A percentile compares a stretch with the other conserved stretches of the same genome.
phyloP scores from a whole-genome alignment of 306 rosid species.

The Cucurbita argyrosperma region DNA sequence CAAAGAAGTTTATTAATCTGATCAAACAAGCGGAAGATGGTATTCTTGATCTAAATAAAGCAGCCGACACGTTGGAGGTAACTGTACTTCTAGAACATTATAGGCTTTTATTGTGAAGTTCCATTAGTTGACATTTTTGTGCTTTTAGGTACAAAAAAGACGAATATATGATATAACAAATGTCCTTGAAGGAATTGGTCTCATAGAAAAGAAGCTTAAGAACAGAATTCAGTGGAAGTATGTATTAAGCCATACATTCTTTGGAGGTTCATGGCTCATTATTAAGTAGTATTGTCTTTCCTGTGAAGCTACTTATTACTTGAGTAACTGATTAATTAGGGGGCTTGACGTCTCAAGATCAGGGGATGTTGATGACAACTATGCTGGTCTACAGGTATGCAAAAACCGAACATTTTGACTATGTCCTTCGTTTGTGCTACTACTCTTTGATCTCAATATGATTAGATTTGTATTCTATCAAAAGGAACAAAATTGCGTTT shows the following conservation, averaged over 20 bases:
- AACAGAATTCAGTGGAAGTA: constrained; percentile 99
- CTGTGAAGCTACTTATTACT: constrained; percentile 12
- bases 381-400: constrained; percentile 68
- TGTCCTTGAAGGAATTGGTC: constrained; percentile 99
- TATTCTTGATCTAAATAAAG: constrained; percentile 66
- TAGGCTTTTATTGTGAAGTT: constrained; percentile 13
- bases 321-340: constrained; percentile 35
- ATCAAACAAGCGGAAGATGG: constrained; percentile 86
- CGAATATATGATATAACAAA: constrained; percentile 96
- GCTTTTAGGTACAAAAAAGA: constrained; percentile 77
- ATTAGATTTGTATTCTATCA: not conserved
- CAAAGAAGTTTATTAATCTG: constrained; percentile 85
- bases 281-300: constrained; percentile 8
- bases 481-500: not conserved
- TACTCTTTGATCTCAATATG: not conserved
- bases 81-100: constrained; percentile 12
- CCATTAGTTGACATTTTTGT: constrained; percentile 13
- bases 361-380: constrained; percentile 66
- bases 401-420: constrained; percentile 2
- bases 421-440: not conserved
- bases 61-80: constrained; percentile 95
- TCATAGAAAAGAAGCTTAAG: constrained; percentile 91
- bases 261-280: not conserved
- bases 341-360: constrained; percentile 76
- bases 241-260: constrained; percentile 16